Conservation (phyloP, 306 rosid genomes). For the Citrullus mucosospermus region DNA sequence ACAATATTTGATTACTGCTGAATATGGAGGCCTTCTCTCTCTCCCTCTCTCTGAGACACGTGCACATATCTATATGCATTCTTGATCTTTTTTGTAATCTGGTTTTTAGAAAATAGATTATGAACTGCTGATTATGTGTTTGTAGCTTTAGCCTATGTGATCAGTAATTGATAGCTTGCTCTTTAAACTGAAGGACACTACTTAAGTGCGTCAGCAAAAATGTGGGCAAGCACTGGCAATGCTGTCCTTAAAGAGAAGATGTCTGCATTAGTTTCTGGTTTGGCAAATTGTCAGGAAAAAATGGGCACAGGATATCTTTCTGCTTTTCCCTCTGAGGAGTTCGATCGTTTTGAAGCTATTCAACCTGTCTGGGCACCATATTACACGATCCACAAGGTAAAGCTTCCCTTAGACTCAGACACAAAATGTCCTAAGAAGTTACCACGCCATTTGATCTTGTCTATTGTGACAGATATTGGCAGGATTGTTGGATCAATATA, state of each 20-base stretch:
- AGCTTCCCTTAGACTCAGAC: not conserved
- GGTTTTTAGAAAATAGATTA: no score
- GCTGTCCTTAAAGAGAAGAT: conserved; percentile 42
- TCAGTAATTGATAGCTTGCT: conserved; percentile 14
- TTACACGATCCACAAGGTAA: conserved; percentile 95
- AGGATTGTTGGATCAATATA: conserved; percentile 80
- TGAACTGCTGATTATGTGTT: not conserved
- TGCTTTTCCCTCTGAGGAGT: conserved; percentile 63
- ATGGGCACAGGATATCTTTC: conserved; percentile 80
- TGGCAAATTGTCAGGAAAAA: conserved; percentile 59
- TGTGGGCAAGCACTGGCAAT: conserved; percentile 81
- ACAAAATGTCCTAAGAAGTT: not conserved
- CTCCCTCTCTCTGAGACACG: not conserved
- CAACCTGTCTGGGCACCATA: conserved; percentile 82
- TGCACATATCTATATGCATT: not conserved
- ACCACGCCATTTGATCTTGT: not conserved
- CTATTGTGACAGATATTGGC: conserved; percentile 53
- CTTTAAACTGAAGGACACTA: conserved; percentile 63
- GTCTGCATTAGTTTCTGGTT: conserved; percentile 35
- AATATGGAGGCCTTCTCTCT: not conserved
- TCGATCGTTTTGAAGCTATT: conserved; percentile 59
- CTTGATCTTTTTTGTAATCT: no score
- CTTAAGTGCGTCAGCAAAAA: conserved; percentile 74
- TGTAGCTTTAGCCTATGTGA: conserved; percentile 5
- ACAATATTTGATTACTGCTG: not conserved